Evolutionary conservation across 2,329 filamentous ascomycete genomes (phyloP).

Genomic region (Alternaria longipes): DNA sequence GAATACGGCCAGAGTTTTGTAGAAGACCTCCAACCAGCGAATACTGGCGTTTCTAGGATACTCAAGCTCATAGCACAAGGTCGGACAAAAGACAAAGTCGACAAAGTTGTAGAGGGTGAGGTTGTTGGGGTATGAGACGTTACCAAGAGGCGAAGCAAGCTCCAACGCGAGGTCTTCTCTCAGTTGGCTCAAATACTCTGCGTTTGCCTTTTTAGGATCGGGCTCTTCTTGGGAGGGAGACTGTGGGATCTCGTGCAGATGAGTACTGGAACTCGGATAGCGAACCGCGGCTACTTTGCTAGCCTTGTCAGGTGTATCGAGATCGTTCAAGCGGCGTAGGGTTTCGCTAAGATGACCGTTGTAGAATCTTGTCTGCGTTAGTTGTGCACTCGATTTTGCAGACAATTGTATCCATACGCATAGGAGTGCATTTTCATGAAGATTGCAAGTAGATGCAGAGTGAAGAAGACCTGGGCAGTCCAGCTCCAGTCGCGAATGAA

Average conservation of each 20-base stretch:
- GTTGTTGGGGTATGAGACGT: constrained; percentile 89
- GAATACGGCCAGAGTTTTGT: constrained; percentile 89
- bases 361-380: constrained; percentile 72
- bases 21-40: constrained; percentile 81
- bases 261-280: constrained; percentile 67
- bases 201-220: constrained; percentile 52
- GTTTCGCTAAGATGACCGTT: constrained; percentile 94
- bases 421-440: constrained; percentile 99
- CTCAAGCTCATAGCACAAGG: constrained; percentile 96
- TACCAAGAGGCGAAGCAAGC: constrained; percentile 88
- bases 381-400: neutral
- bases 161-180: constrained; percentile 90
- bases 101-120: constrained; percentile 82
- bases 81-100: constrained; percentile 91
- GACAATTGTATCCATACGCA: constrained; percentile 55
- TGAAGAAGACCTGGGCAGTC: constrained; percentile 96
- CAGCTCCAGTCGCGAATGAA: constrained; percentile 91
- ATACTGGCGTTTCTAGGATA: constrained; percentile 83
- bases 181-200: constrained; percentile 67
- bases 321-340: constrained; percentile 77
- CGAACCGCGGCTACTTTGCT: constrained; percentile 76
- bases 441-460: constrained; percentile 87
- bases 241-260: constrained; percentile 63
- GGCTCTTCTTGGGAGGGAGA: constrained; percentile 51
- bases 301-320: constrained; percentile 78